Evolutionary conservation across 2,329 filamentous ascomycete species (phyloP).

Genomic region (Trichoderma pleuroti): DNA sequence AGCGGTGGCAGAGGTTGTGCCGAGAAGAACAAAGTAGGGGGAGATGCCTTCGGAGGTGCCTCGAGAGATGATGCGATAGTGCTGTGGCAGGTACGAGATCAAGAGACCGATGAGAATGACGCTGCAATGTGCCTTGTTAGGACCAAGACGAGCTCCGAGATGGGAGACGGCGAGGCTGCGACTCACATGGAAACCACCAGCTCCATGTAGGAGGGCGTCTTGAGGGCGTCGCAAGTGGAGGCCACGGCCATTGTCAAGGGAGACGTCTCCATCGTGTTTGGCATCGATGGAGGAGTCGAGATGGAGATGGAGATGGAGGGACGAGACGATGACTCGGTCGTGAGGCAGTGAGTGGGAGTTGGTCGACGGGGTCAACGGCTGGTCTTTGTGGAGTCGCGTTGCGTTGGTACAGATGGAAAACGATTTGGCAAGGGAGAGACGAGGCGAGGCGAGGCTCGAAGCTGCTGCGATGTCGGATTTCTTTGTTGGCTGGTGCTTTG

Average conservation of each 20-base stretch:
- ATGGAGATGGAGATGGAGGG: neutral
- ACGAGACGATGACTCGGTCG: neutral
- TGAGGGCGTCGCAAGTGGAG: slow-evolving; percentile 47
- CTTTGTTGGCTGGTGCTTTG: neutral
- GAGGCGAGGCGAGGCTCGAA: neutral
- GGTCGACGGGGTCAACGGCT: neutral
- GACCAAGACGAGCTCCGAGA: neutral
- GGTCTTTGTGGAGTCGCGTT: neutral
- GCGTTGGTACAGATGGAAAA: neutral
- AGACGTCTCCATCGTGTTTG: slow-evolving; percentile 21
- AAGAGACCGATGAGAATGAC: slow-evolving; percentile 84
- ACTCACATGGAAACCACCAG: slow-evolving; percentile 55
- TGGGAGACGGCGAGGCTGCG: neutral
- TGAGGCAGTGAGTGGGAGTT: neutral
- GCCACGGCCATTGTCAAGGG: slow-evolving; percentile 11
- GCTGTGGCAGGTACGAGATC: slow-evolving; percentile 90
- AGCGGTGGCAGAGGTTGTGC: slow-evolving; percentile 81
- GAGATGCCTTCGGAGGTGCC: slow-evolving; percentile 91
- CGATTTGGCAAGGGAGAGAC: neutral
- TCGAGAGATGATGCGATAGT: slow-evolving; percentile 82
- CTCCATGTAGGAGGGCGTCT: slow-evolving; percentile 51
- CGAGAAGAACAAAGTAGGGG: slow-evolving; percentile 92
- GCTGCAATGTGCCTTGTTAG: slow-evolving; percentile 31
- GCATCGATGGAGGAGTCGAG: neutral
- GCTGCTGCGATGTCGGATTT: neutral